Percentiles rank a stretch among this genome's conserved stretches.
phyloP scores from a whole-genome alignment of 345 rosid genomes.

The Arabidopsis arenosa region DNA sequence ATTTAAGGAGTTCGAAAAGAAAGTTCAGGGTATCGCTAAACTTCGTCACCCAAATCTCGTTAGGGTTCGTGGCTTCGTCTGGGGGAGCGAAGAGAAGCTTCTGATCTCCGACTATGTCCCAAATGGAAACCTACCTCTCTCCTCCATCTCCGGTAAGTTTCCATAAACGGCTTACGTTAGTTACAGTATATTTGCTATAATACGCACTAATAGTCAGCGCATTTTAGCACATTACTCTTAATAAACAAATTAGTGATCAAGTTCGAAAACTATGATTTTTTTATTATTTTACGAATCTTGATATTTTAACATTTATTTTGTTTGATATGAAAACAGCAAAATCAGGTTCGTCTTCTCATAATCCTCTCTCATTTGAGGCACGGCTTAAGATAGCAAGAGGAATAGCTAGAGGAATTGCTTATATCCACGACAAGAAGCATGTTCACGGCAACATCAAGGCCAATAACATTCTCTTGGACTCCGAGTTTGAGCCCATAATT shows the following conservation, averaged over 20 bases:
- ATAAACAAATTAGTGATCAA: neutral
- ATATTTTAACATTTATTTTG: neutral
- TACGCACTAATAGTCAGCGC: neutral
- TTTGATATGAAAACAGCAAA: slow-evolving; percentile 36
- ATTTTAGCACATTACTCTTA: neutral
- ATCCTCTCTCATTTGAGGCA: slow-evolving; percentile 53
- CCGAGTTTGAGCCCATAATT: slow-evolving; percentile 69
- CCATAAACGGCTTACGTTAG: neutral
- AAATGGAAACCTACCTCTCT: slow-evolving; percentile 68
- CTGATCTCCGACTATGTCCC: slow-evolving; percentile 71
- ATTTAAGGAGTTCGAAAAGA: slow-evolving; percentile 70
- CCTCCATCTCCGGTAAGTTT: slow-evolving; percentile 60
- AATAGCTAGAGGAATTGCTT: slow-evolving; percentile 72
- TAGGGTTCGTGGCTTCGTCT: slow-evolving; percentile 71
- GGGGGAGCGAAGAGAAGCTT: slow-evolving; percentile 91
- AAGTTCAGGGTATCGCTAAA: slow-evolving; percentile 60
- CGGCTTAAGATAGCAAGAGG: slow-evolving; percentile 88
- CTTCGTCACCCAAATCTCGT: slow-evolving; percentile 80
- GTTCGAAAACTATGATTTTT: neutral
- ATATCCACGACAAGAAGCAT: slow-evolving; percentile 77
- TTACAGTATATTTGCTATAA: neutral
- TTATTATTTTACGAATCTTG: neutral
- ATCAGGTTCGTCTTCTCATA: slow-evolving; percentile 49
- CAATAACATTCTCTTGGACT: slow-evolving; percentile 67
- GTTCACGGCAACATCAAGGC: slow-evolving; percentile 85